phyloP scores from a whole-genome alignment of 352 stramenopile genomes.

The Peronosclerospora sorghi region DNA sequence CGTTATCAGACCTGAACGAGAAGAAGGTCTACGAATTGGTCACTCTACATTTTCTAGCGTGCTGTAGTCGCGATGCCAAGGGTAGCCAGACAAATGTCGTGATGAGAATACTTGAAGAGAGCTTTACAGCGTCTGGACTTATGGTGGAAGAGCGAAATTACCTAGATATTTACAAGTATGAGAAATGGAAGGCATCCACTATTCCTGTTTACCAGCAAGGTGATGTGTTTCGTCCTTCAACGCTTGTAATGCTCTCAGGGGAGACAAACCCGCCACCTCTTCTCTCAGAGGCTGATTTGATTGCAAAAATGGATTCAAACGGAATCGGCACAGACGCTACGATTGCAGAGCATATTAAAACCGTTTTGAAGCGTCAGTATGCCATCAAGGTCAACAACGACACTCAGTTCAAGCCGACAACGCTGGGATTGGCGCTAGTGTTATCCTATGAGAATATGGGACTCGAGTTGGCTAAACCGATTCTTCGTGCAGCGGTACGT shows the following conservation, averaged over 20 bases:
- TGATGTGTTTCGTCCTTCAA: slow-evolving; percentile 63
- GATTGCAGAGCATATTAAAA: slow-evolving; percentile 97
- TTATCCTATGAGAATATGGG: slow-evolving; percentile 90
- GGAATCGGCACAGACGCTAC: slow-evolving; percentile 93
- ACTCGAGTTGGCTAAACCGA: slow-evolving; percentile 93
- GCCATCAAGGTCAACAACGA: slow-evolving; percentile 90
- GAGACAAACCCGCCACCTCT: slow-evolving; percentile 80
- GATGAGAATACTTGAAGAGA: slow-evolving; percentile 81
- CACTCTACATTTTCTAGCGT: slow-evolving; percentile 96
- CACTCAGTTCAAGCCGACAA: slow-evolving; percentile 91
- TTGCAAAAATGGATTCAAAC: slow-evolving; percentile 91
- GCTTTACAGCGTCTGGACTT: slow-evolving; percentile 81
- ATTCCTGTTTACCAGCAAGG: slow-evolving; percentile 81
- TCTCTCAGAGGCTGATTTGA: slow-evolving; percentile 89
- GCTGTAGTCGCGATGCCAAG: slow-evolving; percentile 92
- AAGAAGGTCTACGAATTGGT: slow-evolving; percentile 97
- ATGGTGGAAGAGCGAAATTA: slow-evolving; percentile 91
- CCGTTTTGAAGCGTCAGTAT: slow-evolving; percentile 96
- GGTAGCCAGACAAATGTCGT: slow-evolving; percentile 84
- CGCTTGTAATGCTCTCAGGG: slow-evolving; percentile 53
- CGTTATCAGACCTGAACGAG: slow-evolving; percentile 75
- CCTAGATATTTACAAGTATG: slow-evolving; percentile 92
- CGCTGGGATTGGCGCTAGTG: slow-evolving; percentile 84
- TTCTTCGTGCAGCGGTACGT: slow-evolving; percentile 80
- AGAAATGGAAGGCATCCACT: slow-evolving; percentile 82